phyloP scores from a whole-genome alignment of 352 stramenopile genomes.

The Plasmopara halstedii region DNA sequence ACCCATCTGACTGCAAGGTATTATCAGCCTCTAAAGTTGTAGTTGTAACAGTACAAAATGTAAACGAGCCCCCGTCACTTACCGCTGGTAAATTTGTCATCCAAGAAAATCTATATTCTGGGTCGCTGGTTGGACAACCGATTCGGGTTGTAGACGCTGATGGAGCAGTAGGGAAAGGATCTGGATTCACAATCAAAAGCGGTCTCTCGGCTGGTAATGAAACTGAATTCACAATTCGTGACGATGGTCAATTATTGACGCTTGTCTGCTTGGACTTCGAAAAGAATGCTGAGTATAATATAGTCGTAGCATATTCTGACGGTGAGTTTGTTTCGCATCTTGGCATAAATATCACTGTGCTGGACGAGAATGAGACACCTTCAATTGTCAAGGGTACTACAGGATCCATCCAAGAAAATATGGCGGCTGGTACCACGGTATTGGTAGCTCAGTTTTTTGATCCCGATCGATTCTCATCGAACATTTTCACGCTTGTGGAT shows the following conservation, averaged over 20 bases:
- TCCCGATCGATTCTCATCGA: conserved; percentile 23
- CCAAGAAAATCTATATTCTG: conserved; percentile 35
- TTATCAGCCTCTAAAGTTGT: conserved; percentile 2
- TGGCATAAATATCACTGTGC: conserved; percentile 25
- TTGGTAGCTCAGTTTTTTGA: conserved; percentile 27
- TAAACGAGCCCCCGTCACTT: conserved; percentile 43
- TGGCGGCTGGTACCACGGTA: conserved; percentile 14
- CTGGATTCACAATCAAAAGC: conserved; percentile 25
- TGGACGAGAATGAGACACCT: conserved; percentile 46
- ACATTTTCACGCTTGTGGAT: conserved; percentile 20
- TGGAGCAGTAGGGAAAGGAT: conserved; percentile 20
- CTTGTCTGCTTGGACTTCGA: conserved; percentile 36
- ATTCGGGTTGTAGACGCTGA: conserved; percentile 37
- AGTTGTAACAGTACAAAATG: conserved; percentile 22
- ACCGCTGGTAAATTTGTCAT: conserved; percentile 13
- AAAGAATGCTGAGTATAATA: conserved; percentile 3
- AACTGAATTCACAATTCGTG: conserved; percentile 31
- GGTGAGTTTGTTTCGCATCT: conserved; percentile 23
- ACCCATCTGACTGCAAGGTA: conserved; percentile 8
- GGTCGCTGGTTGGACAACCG: conserved; percentile 34
- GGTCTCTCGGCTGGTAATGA: conserved; percentile 3
- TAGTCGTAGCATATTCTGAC: conserved; percentile 15
- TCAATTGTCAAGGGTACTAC: conserved; percentile 14
- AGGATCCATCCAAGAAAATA: conserved; percentile 34
- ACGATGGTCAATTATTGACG: conserved; percentile 35